Evolutionary conservation across 208 protist genomes (phyloP), one percentile per base, ranked within the genome.

Genomic region (Herpetomonas samuelpessoai): DNA sequence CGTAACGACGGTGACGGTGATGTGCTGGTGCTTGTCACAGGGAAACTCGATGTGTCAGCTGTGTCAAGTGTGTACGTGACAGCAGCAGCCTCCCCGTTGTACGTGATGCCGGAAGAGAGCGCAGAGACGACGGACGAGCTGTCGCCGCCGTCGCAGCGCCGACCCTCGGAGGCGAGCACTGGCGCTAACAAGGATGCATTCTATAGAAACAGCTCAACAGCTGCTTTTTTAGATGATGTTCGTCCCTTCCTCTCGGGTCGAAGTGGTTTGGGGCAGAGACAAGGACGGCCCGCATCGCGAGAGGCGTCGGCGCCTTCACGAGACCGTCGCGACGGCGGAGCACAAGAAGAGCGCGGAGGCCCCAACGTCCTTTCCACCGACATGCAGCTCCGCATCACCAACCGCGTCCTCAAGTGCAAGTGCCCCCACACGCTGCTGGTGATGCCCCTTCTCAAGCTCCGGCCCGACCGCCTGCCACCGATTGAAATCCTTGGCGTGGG

Each of bases 401-500:
- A 85, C 64, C 62, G 53, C 22, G 86, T 91, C 10, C 72, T 96
- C 27, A 88, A 91, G 66, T 96, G 89, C 71, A 96, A 96, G 74
- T 96, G 89, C 57, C 89, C 89, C 16, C 89, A 92, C 72, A 93
- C 82, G 2, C 63, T 96, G 51, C 78, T 79, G 0, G 89, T 93
- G 25, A 87, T 86, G 81, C 89, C 89, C 29, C 62, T 86, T 2
- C 76, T 96, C 49, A 74, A 67, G 46, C 46, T 86, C 35, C 54
- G 59, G 22, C 67, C 57, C 9, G 89, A 96, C 54, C 45, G 46
- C 22, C 62, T 96, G 41, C 78, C 81, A 22, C 75, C 76, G 1
- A 60, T 95, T 4, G 30, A 45, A 27, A 74, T 95, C 21, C 45
- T 81, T 24, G 89, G 86, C 2, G 51, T 86, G 30, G 89, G 89